These are phyloP conservation scores for Rhododendron williamsianum DNA, from an alignment of 148 eudicot species.

Conservation along the genomic window DNA sequence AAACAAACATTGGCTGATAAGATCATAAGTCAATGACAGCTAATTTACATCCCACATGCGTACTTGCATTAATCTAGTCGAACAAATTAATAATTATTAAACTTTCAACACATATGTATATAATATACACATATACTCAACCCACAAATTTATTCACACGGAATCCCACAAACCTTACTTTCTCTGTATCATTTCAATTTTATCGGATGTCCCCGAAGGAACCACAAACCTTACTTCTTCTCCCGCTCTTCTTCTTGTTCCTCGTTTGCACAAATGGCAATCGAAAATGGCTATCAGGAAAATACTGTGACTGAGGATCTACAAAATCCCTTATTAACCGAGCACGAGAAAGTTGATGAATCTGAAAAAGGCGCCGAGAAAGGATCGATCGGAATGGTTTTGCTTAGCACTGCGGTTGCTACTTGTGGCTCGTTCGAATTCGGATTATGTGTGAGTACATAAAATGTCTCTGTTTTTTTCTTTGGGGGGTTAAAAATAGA, in stretches of 20 bases:
- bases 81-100: background rate
- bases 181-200: too few species aligned
- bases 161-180: too few species aligned
- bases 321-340: slow-evolving; percentile 38
- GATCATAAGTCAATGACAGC: slow-evolving; percentile 36
- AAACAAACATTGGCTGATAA: slow-evolving; percentile 13
- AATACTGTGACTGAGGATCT: slow-evolving; percentile 32
- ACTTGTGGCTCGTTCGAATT: slow-evolving; percentile 77
- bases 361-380: slow-evolving; percentile 15
- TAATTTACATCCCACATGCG: slow-evolving; percentile 4
- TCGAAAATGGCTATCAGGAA: slow-evolving; percentile 23
- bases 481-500: slow-evolving; percentile 9
- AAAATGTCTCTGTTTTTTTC: background rate
- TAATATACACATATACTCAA: background rate
- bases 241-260: background rate
- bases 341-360: slow-evolving; percentile 11
- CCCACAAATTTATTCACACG: background rate
- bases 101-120: background rate
- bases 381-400: slow-evolving; percentile 52
- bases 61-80: background rate
- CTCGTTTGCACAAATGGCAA: slow-evolving; percentile 31
- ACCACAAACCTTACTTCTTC: background rate
- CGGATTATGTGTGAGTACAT: slow-evolving; percentile 68
- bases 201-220: too few species aligned
- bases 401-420: slow-evolving; percentile 62